Evolutionary conservation across 2,329 filamentous ascomycete species (phyloP).

Genomic region (Phaeosphaeriaceae sp.): DNA sequence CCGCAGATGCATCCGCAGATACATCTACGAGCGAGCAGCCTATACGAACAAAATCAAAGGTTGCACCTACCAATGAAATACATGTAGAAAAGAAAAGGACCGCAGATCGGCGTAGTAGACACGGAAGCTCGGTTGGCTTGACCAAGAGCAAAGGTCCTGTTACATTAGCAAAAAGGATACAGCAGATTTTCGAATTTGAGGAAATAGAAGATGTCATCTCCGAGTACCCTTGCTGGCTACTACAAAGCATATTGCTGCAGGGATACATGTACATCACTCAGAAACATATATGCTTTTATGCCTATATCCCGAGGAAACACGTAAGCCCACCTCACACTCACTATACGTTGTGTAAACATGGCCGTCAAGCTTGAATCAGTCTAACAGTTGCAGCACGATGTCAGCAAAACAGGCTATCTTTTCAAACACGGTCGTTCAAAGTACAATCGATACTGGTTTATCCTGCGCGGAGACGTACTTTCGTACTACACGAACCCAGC

Average conservation of each 20-base stretch:
- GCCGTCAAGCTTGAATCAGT: background rate
- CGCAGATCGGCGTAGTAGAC: constrained; percentile 32
- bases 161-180: constrained; percentile 72
- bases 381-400: constrained; percentile 40
- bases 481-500: constrained; percentile 86
- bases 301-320: constrained; percentile 92
- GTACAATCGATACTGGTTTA: constrained; percentile 92
- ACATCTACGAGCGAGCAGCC: constrained; percentile 14
- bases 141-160: constrained; percentile 51
- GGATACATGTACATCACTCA: constrained; percentile 96
- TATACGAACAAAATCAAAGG: constrained; percentile 26
- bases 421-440: constrained; percentile 88
- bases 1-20: constrained; percentile 21
- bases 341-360: background rate
- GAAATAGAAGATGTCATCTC: constrained; percentile 83
- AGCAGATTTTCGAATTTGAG: constrained; percentile 72
- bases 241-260: constrained; percentile 89
- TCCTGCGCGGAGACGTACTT: constrained; percentile 87
- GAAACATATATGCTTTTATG: constrained; percentile 95
- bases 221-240: constrained; percentile 91
- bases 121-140: constrained; percentile 27
- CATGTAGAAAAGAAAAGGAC: constrained; percentile 29
- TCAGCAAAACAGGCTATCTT: constrained; percentile 87
- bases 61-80: constrained; percentile 28
- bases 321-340: constrained; percentile 55